A percentile compares a stretch with the other conserved stretches of the same genome.
Conservation (phyloP, 2,329 filamentous ascomycete species). For the Cladophialophora exuberans region DNA sequence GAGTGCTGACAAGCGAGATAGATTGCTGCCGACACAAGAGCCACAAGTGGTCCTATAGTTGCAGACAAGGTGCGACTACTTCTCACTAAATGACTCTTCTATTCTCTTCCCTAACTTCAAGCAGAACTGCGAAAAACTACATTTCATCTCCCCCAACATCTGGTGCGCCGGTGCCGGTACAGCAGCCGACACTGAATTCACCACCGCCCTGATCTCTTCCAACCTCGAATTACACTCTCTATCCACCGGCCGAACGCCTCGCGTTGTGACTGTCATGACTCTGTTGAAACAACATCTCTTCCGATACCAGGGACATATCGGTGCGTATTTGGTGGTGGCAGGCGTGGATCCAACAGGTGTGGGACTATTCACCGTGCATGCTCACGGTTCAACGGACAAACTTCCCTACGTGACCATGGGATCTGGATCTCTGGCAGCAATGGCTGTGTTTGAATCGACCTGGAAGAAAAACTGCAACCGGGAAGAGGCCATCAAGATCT, state of each 20-base stretch:
- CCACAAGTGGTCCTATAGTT: constrained; percentile 95
- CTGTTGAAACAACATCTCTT: constrained; percentile 99
- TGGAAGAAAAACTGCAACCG: constrained; percentile 80
- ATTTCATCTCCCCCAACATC: constrained; percentile 98
- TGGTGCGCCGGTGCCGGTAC: constrained; percentile 99
- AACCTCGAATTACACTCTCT: constrained; percentile 97
- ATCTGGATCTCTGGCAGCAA: constrained; percentile 90
- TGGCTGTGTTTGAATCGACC: constrained; percentile 96
- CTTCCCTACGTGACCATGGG: constrained; percentile 99
- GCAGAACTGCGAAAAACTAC: constrained; percentile 98
- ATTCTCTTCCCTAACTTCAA: constrained; percentile 1
- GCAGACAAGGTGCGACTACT: constrained; percentile 77
- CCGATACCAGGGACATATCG: constrained; percentile 96
- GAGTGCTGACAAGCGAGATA: constrained; percentile 43
- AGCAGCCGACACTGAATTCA: constrained; percentile 98
- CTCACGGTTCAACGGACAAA: constrained; percentile 97
- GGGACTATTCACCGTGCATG: constrained; percentile 97
- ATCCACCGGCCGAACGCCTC: constrained; percentile 92
- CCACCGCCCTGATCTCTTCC: constrained; percentile 95
- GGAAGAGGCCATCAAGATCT: constrained; percentile 81
- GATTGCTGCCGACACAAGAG: constrained; percentile 98
- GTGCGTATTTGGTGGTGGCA: constrained; percentile 95
- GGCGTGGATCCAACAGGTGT: constrained; percentile 94
- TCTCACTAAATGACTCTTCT: background rate
- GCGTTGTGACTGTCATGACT: constrained; percentile 99